phyloP scores from a whole-genome alignment of 1,284 basidiomycete species.

The Rhodofomes roseus region DNA sequence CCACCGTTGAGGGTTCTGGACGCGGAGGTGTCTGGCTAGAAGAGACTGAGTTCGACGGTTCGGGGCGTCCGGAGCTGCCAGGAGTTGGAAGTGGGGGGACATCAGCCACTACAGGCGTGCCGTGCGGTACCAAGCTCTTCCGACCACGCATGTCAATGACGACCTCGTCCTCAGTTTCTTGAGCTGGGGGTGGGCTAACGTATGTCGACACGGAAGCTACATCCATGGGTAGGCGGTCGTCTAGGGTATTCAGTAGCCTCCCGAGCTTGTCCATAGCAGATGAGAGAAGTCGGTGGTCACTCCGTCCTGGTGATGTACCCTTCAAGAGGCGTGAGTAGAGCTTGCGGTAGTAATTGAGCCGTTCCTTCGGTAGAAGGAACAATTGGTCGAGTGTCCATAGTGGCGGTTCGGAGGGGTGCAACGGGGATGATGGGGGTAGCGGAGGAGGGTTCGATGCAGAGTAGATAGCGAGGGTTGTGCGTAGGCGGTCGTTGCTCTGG shows the following conservation, averaged over 20 bases:
- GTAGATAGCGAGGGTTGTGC: slow-evolving; percentile 67
- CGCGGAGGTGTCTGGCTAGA: slow-evolving; percentile 47
- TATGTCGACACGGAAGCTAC: slow-evolving; percentile 29
- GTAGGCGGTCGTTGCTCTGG: slow-evolving; percentile 69
- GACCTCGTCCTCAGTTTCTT: slow-evolving; percentile 47
- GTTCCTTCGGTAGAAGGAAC: slow-evolving; percentile 81
- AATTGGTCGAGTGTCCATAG: slow-evolving; percentile 86
- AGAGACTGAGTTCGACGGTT: slow-evolving; percentile 55
- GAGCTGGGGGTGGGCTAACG: slow-evolving; percentile 19
- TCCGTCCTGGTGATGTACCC: slow-evolving; percentile 84
- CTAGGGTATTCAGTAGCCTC: slow-evolving; percentile 63
- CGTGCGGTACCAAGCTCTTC: slow-evolving; percentile 25
- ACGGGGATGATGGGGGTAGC: slow-evolving; percentile 35
- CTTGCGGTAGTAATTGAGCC: slow-evolving; percentile 91
- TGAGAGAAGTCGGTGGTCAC: slow-evolving; percentile 81
- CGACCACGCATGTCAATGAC: slow-evolving; percentile 46
- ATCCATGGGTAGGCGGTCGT: slow-evolving; percentile 47
- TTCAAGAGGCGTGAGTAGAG: slow-evolving; percentile 86
- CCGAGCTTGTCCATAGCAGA: slow-evolving; percentile 84
- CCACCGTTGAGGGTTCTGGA: slow-evolving; percentile 53
- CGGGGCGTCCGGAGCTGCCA: slow-evolving; percentile 41
- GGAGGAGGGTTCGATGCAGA: slow-evolving; percentile 62
- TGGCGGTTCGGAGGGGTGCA: slow-evolving; percentile 35
- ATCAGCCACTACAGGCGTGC: slow-evolving; percentile 1
- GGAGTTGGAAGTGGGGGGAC: slow-evolving; percentile 19